Evolutionary conservation across 371 early-diverging fungal species (phyloP), one percentile per base, ranked within the genome.

Genomic region (Mortierella sp.): DNA sequence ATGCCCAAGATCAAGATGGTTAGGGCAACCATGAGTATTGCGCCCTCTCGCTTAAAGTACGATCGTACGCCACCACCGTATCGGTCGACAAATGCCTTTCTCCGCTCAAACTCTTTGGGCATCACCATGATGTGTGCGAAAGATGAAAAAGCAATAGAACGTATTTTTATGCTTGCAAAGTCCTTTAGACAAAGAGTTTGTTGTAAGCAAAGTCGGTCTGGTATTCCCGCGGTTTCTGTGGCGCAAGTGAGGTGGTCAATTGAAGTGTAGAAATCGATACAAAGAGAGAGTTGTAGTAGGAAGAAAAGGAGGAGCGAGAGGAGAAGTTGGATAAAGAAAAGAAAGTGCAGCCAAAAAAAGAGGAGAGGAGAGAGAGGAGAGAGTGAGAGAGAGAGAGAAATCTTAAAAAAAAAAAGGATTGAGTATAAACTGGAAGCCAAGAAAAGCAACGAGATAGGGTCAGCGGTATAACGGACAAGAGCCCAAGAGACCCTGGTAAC

Each of bases 11-110:
- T 52, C 15, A 66, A 12, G 37, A 72, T 9, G 11, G 72, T 66
- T 9, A 66, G 25, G 48, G 61, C 37, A 14, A 30, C 45, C 58
- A 50, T 46, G 19, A 72, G 44, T 4, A 72, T 9, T 15, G 53
- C 62, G 11, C 72, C 67, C 43, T 72, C 72, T 14, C 57, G 46
- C 37, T 50, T 52, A 29, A 72, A 66, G 30, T 72, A 72, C 2
- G 72, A 50, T 52, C 19, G 45, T 7, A 56, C 61, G 7, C 72
- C 72, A 23, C 46, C 52, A 11, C 62, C 67, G 5, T 72, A 72
- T 28, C 55, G 55, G 6, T 57, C 67, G 57, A 72, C 52, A 58
- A 72, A 72, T 5, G 37, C 52, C 16, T 57, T 29, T n/a, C 67
- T 56, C 30, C 51, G 43, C 48, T 66, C 30, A 23, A 66, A 28